Base-by-base conservation (phyloP, 129 eudicot genomes). In the Saussurea involucrata region DNA sequence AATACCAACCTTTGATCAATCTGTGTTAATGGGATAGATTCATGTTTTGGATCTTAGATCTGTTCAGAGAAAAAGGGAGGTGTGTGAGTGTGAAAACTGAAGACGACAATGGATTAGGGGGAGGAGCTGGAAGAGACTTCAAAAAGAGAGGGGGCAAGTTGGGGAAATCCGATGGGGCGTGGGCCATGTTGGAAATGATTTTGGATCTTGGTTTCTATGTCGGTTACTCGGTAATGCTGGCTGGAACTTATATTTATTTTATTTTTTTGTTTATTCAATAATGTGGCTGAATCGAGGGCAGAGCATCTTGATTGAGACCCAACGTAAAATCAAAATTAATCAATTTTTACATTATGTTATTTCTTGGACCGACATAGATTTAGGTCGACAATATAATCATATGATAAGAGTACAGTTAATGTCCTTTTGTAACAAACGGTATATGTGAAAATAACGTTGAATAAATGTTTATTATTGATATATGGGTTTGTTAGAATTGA, bases 41-140 rank as follows among this genome's bases (percentile, higher is more conserved):
- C 25, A 78, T 34, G 1, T 58, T 36, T 12, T 63, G 76, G 82
- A 81, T 81, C 81, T 81, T 40, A 77, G 81, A 81, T 75, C 85
- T 81, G 84, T 61, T 22, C 2, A 27, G 29, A 72, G 4, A 40
- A 53, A 42, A 66, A 6, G 61, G 49, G 64, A 53, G n/a, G 5
- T 20, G 17, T 33, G 22, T 32, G 28, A n/a, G 15, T 67, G 76
- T 44, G 80, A 57, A 65, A 33, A 55, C 46, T 22, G 70, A 69
- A 36, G 72, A 46, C 20, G n/a, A 27, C 36, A 8, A 37, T 24
- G 65, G 15, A 22, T 13, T n/a, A 17, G 4, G 10, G 33, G 27
- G 68, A 29, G 31, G 24, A 27, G 44, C 17, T 34, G n/a, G 58
- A 46, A 32, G 6, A 37, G 83, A 32, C 8, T 44, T 69, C 11